Conservation (phyloP, 345 rosid species). For the Balakata baccata region DNA sequence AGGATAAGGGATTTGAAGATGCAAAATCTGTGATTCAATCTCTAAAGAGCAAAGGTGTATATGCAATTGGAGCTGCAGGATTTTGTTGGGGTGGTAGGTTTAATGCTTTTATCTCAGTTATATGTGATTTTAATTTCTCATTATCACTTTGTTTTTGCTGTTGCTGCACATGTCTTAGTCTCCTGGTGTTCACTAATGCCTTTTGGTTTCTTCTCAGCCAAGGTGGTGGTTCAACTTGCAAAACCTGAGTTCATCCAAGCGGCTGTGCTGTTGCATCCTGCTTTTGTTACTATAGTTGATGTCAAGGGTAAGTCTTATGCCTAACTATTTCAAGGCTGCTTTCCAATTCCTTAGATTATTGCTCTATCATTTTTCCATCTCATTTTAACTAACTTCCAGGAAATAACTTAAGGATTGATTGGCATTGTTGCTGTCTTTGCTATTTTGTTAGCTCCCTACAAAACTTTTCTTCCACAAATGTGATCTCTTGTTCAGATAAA, state of each 20-base stretch:
- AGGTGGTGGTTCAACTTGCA: conserved; percentile 66
- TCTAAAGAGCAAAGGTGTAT: conserved; percentile 48
- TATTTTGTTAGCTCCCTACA: background rate
- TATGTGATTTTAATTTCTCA: background rate
- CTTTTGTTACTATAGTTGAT: conserved; percentile 61
- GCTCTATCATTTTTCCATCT: too few species aligned
- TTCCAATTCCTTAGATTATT: too few species aligned
- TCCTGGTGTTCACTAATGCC: background rate
- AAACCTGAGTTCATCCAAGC: conserved; percentile 55
- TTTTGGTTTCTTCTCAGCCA: conserved; percentile 43
- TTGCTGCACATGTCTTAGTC: background rate
- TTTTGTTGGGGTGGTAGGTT: conserved; percentile 76
- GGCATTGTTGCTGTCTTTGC: background rate
- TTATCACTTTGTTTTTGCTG: conserved; percentile 4
- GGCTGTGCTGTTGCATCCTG: conserved; percentile 71
- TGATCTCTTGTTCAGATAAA: background rate
- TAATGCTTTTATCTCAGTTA: background rate
- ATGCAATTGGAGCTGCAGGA: conserved; percentile 57
- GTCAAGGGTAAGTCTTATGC: conserved; percentile 49
- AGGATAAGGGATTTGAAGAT: conserved; percentile 79
- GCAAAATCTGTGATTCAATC: conserved; percentile 58
- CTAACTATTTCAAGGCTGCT: too few species aligned
- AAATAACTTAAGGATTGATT: background rate
- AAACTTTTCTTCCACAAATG: background rate
- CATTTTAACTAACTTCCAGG: background rate